Evolutionary conservation across 2,329 filamentous ascomycete genomes (phyloP).

Genomic region (Trichoderma koningii): DNA sequence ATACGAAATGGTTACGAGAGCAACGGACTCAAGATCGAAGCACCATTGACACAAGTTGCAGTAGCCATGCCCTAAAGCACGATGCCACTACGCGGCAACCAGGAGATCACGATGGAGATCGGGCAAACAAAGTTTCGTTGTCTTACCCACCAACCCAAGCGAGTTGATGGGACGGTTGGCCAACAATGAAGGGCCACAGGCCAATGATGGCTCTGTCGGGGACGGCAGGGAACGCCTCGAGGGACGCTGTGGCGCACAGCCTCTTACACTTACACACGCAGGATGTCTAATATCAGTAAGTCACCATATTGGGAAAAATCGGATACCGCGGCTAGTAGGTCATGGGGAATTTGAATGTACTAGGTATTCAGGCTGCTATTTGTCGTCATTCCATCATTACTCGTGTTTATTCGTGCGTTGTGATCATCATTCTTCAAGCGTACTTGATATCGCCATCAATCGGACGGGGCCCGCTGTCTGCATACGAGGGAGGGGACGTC

Average conservation of each 20-base stretch:
- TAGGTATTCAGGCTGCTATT: not conserved
- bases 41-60: not conserved
- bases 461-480: conserved; percentile 16
- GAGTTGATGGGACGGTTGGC: not conserved
- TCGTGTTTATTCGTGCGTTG: not conserved
- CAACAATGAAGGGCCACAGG: not conserved
- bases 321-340: too few species aligned
- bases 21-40: not conserved
- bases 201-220: not conserved
- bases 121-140: not conserved
- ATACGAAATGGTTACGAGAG: not conserved
- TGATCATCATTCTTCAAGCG: conserved; percentile 3
- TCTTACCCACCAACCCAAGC: not conserved
- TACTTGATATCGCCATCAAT: conserved; percentile 28
- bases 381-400: not conserved
- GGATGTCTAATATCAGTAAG: not conserved
- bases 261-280: not conserved
- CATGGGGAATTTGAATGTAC: not conserved
- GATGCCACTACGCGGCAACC: not conserved
- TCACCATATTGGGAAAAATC: too few species aligned
- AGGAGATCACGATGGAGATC: not conserved
- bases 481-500: conserved; percentile 14
- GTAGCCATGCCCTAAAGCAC: not conserved
- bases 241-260: conserved; percentile 4
- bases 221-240: conserved; percentile 9